phyloP scores from a whole-genome alignment of 495 filamentous ascomycete species.

The Pyrenula aspistea region DNA sequence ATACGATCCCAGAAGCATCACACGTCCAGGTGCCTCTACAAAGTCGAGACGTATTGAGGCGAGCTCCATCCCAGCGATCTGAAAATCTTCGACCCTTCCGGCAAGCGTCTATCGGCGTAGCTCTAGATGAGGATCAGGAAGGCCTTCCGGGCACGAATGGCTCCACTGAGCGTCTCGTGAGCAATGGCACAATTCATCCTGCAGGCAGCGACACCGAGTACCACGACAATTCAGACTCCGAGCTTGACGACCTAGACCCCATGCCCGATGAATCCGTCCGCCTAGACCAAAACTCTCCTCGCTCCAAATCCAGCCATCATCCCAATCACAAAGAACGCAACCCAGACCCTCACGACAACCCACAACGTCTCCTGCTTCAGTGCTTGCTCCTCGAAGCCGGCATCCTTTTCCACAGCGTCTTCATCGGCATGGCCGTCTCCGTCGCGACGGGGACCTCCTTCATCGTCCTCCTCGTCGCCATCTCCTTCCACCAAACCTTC shows the following conservation, averaged over 20 bases:
- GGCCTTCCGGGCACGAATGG: slow-evolving; percentile 7
- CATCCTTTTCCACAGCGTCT: slow-evolving; percentile 78
- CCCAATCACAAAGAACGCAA: slow-evolving; percentile 13
- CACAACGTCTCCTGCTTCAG: slow-evolving; percentile 57
- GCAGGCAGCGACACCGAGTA: slow-evolving; percentile 14
- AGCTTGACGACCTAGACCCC: slow-evolving; percentile 36
- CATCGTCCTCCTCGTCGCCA: slow-evolving; percentile 68
- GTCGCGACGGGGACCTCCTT: slow-evolving; percentile 70
- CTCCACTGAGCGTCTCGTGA: background rate
- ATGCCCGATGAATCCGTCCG: slow-evolving; percentile 10
- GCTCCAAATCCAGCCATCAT: background rate
- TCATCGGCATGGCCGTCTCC: slow-evolving; percentile 84
- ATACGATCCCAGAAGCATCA: slow-evolving; percentile 23
- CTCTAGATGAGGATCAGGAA: slow-evolving; percentile 15
- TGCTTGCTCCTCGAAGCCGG: slow-evolving; percentile 73
- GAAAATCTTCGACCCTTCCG: background rate
- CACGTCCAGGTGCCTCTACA: slow-evolving; percentile 10
- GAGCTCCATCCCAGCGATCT: background rate
- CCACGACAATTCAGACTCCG: slow-evolving; percentile 36
- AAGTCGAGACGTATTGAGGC: slow-evolving; percentile 1
- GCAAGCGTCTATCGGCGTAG: background rate
- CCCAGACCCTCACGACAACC: slow-evolving; percentile 17
- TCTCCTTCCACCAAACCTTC: slow-evolving; percentile 75
- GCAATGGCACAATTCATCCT: background rate
- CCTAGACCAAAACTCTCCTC: slow-evolving; percentile 9